A percentile compares a stretch with the other conserved stretches of the same genome.
These are phyloP conservation scores for Suillus weaverae DNA, from an alignment of 768 basidiomycete genomes.

Conservation along the genomic window DNA sequence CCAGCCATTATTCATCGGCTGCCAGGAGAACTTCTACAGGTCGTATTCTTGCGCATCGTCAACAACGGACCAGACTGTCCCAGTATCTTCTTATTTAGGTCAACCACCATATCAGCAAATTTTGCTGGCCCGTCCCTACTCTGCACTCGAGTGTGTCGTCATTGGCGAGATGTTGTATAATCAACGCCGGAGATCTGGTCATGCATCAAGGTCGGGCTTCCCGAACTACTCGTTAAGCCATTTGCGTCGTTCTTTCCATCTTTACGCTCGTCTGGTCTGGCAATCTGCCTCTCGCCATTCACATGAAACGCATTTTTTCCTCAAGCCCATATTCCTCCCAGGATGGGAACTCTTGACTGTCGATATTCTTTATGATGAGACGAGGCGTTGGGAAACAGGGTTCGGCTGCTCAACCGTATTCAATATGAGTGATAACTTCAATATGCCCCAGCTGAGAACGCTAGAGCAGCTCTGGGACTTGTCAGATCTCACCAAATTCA, in stretches of 20 bases:
- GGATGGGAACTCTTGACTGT: background rate
- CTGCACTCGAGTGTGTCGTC: background rate
- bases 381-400: background rate
- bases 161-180: background rate
- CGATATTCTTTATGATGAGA: background rate
- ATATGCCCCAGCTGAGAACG: background rate
- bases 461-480: background rate
- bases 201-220: background rate
- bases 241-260: background rate
- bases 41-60: background rate
- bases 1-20: background rate
- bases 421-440: background rate
- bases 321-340: background rate
- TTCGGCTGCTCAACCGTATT: background rate
- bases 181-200: background rate
- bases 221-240: background rate
- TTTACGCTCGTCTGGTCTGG: background rate
- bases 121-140: background rate
- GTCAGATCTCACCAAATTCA: background rate
- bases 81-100: background rate
- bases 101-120: background rate
- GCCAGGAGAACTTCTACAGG: background rate
- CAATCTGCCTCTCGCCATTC: background rate
- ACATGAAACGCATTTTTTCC: background rate
- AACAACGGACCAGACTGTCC: background rate